These are phyloP conservation scores for Gonium pectorale DNA, from an alignment of 139 green algal species.

Conservation along the genomic window DNA sequence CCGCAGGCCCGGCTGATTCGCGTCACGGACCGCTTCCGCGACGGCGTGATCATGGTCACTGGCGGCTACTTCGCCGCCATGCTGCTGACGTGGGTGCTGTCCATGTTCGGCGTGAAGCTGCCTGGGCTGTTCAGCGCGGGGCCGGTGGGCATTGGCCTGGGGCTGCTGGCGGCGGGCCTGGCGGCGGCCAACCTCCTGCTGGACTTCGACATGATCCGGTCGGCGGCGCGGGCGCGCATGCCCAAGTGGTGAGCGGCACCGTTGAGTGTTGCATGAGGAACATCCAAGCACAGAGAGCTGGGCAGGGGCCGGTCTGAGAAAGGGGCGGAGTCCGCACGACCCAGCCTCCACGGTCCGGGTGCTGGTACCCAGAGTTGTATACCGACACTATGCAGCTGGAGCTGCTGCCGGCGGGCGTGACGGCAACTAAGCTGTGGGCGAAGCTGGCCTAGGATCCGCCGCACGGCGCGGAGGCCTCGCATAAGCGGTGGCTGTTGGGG, in stretches of 20 bases:
- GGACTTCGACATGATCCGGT: slow-evolving; percentile 61
- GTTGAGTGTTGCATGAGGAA: no score
- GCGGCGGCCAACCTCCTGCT: slow-evolving; percentile 68
- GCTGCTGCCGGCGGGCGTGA: no score
- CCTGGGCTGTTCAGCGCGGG: slow-evolving; percentile 53
- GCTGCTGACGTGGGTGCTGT: slow-evolving; percentile 49
- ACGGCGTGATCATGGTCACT: slow-evolving; percentile 58
- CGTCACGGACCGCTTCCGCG: slow-evolving; percentile 40
- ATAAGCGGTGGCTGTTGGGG: no score
- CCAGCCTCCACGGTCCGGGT: no score
- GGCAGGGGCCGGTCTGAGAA: no score
- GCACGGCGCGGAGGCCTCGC: no score
- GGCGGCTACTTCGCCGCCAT: slow-evolving; percentile 57
- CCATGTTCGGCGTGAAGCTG: slow-evolving; percentile 56
- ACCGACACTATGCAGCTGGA: no score
- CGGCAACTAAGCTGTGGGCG: no score
- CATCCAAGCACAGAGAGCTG: no score
- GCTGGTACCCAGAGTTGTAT: no score
- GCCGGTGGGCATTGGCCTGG: slow-evolving; percentile 55
- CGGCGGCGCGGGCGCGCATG: slow-evolving; percentile 34
- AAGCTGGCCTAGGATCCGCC: no score
- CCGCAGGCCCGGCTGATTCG: not conserved
- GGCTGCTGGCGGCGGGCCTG: slow-evolving; percentile 57
- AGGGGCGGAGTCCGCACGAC: no score
- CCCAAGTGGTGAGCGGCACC: slow-evolving; percentile 66